Evolutionary conservation across 2,329 filamentous ascomycete genomes (phyloP), one percentile per base, ranked within the genome.

Genomic region (Neofusicoccum kwambonambiense): DNA sequence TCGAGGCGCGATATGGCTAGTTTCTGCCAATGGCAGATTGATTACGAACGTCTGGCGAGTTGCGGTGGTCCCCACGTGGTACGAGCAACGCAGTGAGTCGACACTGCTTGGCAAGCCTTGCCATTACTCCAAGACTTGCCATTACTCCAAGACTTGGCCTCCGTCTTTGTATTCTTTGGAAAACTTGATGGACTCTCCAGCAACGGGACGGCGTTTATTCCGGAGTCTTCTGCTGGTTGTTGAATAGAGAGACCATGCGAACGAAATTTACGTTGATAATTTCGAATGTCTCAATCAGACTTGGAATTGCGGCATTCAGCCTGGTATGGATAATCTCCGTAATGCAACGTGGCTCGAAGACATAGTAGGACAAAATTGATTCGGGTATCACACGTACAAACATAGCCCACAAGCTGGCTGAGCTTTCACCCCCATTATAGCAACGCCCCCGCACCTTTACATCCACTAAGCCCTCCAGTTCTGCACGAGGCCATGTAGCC

Each of bases 401-500:
- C 34, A 15, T 19, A 52, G n/a, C 15, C 50, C 15, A 15, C 27
- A 39, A 22, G 6, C 47, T 34, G 12, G 4, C 37, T 39, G 37
- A 39, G 8, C 37, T 39, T 39, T 31, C 37, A 37, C 13, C 31
- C 50, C 34, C 34, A 52, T 17, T 17, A n/a, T n/a, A 44, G 19
- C 1, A 42, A 45, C 42, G 37, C 7, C 37, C 27, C 15, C 15
- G 11, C 42, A 12, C 3, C 15, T 4, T 42, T 41, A 4, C 49
- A 22, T 27, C 41, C 13, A 41, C 51, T 60, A 66, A 7, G 89
- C 89, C 76, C 91, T 86, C 82, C 94, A 94, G 62, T 91, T 90
- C 81, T 99, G 95, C 67, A 96, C 91, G 80, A 97, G 88, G 71
- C 94, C 93, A 80, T 99, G 95, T 70, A 98, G 82, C 71, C 92